Conservation (phyloP, 768 basidiomycete genomes). For the Paxillus involutus region DNA sequence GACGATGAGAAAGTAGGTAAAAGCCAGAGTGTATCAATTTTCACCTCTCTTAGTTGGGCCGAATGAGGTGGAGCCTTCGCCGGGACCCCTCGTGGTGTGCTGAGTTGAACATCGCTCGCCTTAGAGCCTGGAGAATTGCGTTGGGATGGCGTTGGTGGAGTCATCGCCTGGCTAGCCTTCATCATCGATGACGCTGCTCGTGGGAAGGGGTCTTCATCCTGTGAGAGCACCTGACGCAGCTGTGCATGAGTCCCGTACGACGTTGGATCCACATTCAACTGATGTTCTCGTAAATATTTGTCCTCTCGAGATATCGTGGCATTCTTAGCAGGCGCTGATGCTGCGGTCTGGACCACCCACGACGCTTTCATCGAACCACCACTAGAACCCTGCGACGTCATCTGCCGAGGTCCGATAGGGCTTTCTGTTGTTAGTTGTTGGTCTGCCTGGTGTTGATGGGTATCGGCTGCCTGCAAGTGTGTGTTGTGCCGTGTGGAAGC, state of each 20-base stretch:
- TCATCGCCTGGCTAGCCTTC: constrained; percentile 23
- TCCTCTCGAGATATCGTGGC: constrained; percentile 25
- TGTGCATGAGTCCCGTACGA: constrained; percentile 20
- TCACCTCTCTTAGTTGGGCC: constrained; percentile 26
- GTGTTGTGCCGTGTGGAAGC: constrained; percentile 25
- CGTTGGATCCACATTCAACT: constrained; percentile 14
- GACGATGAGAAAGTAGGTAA: constrained; percentile 9
- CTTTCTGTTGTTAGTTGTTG: constrained; percentile 8
- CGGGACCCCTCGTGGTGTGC: constrained; percentile 23
- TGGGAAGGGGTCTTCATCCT: constrained; percentile 24
- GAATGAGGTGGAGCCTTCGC: constrained; percentile 23
- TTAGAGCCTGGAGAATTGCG: constrained; percentile 22
- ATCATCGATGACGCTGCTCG: constrained; percentile 27
- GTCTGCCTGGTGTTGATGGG: constrained; percentile 13
- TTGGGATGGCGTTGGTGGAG: constrained; percentile 21
- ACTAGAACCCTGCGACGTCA: constrained; percentile 10
- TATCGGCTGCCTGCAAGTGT: constrained; percentile 3
- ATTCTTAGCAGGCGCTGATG: constrained; percentile 19
- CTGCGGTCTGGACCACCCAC: constrained; percentile 32
- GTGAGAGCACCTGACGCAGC: constrained; percentile 33
- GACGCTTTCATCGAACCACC: constrained; percentile 26
- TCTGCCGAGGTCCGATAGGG: constrained; percentile 12
- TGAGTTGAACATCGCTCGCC: constrained; percentile 14
- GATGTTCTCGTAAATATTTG: constrained; percentile 27
- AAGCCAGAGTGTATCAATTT: neutral